Base-by-base conservation (phyloP, 345 rosid species). In the Murraya koenigii region DNA sequence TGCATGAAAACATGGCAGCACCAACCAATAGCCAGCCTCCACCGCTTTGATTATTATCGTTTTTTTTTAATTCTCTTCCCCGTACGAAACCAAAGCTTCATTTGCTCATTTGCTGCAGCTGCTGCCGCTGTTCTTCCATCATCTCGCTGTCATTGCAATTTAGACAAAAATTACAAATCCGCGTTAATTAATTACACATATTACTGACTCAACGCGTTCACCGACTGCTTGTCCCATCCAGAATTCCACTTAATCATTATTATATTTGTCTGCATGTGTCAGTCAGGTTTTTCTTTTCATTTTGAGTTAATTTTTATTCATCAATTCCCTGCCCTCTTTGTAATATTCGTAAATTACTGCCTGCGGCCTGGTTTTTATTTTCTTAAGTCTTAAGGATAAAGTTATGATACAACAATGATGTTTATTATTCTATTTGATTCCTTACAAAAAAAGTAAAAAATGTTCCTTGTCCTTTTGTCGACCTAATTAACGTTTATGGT, bases 1-100 rank as follows among this genome's bases (percentile, higher is more conserved):
- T 87, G 90, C 92, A 89, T 87, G 90, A 87, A 85, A 89, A 83
- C 82, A 84, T 78, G 92, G 86, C 60, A 72, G 54, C 73, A 68
- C 30, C 75, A 72, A 38, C 85, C 88, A 85, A 77, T 80, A 10
- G 76, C 64, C 39, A 49, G 59, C 69, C 61, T 61, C 76, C 85
- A 74, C 72, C 77, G 58, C 76, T 33, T 74, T 13, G 79, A 39
- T 52, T 58, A 71, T 71, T 84, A 78, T 56, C 71, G 54, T 67
- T 55, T 19, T 55, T 19, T 6, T n/a, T 55, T 55, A 22, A 22
- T 55, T 44, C 13, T 44, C 49, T 13, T 14, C 49, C 49, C 15
- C 49, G 49, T 44, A 44, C 49, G 49, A 52, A 52, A 52, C 19
- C 20, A 52, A 44, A 17, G 20, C 56, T 52, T 52, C 20, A 17